A percentile compares a stretch with the other conserved stretches of the same genome.
These are phyloP conservation scores for Reutealis trisperma DNA, from an alignment of 345 rosid genomes.

Conservation along the genomic window DNA sequence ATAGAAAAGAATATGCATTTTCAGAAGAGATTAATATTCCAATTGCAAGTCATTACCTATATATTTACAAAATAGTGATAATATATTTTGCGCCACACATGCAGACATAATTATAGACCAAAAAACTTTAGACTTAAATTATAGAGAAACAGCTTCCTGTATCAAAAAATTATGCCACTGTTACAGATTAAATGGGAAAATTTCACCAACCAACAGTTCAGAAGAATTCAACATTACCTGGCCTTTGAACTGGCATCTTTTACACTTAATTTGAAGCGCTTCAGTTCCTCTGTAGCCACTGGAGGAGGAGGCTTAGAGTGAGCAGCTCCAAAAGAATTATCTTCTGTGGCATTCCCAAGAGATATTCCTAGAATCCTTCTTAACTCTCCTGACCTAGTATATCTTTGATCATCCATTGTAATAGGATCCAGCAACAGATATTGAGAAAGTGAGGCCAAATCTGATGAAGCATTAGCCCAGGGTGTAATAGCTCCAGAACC, in stretches of 20 bases:
- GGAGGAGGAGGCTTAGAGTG: slow-evolving; percentile 43
- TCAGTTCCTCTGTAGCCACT: slow-evolving; percentile 50
- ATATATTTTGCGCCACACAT: slow-evolving; percentile 1
- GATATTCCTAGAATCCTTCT: slow-evolving; percentile 49
- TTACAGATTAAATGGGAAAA: neutral
- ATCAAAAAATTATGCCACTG: neutral
- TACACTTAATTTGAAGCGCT: slow-evolving; percentile 42
- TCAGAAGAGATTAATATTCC: slow-evolving; percentile 6
- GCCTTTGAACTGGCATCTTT: slow-evolving; percentile 39
- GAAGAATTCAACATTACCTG: slow-evolving; percentile 34
- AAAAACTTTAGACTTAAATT: slow-evolving; percentile 11
- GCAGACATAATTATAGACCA: neutral
- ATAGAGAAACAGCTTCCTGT: slow-evolving; percentile 11
- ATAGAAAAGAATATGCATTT: slow-evolving; percentile 9
- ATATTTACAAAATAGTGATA: neutral
- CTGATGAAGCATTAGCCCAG: slow-evolving; percentile 31
- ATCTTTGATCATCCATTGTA: slow-evolving; percentile 44
- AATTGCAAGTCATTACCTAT: slow-evolving; percentile 4
- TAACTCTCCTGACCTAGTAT: slow-evolving; percentile 41
- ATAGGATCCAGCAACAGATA: slow-evolving; percentile 48
- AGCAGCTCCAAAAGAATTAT: slow-evolving; percentile 46
- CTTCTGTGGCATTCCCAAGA: slow-evolving; percentile 38
- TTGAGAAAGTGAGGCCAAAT: slow-evolving; percentile 31
- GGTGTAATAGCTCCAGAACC: slow-evolving; percentile 36
- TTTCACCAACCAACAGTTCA: neutral